phyloP scores from a whole-genome alignment of 2,329 filamentous ascomycete genomes.

The Pestalotiopsis sp. region DNA sequence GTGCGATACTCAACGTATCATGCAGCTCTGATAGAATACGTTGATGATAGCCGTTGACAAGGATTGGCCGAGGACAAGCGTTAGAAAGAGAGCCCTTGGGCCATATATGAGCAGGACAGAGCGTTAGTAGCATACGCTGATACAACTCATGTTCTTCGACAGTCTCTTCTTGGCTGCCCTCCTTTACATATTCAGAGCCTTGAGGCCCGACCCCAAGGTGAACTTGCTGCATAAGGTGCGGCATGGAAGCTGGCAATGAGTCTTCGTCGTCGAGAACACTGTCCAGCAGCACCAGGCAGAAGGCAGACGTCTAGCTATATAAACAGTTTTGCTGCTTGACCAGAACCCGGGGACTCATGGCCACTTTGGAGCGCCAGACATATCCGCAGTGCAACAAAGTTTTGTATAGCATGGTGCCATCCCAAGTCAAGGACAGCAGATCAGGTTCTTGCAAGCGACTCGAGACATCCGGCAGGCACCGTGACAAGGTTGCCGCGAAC shows the following conservation, averaged over 20 bases:
- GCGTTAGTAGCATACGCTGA: not conserved
- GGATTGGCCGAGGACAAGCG: conserved; percentile 36
- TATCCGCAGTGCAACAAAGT: not conserved
- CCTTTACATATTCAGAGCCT: not conserved
- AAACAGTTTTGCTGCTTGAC: not conserved
- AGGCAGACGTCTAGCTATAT: not conserved
- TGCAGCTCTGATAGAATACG: conserved; percentile 32
- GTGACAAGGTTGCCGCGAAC: not conserved
- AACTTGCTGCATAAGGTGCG: not conserved
- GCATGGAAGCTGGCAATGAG: not conserved
- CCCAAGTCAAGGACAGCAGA: not conserved
- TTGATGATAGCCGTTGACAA: conserved; percentile 33
- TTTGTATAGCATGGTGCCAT: not conserved
- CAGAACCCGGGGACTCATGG: not conserved
- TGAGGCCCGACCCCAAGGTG: not conserved
- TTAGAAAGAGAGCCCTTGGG: conserved; percentile 27
- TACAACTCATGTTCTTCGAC: not conserved
- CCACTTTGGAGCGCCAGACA: not conserved
- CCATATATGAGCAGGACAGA: conserved; percentile 26
- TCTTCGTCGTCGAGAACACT: not conserved
- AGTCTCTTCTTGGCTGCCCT: not conserved
- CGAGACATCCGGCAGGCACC: not conserved
- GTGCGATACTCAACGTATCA: conserved; percentile 32
- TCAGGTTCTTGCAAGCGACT: not conserved
- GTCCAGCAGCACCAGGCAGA: not conserved